Evolutionary conservation across 768 basidiomycete species (phyloP).

Genomic region (Paxillus ammoniavirescens): DNA sequence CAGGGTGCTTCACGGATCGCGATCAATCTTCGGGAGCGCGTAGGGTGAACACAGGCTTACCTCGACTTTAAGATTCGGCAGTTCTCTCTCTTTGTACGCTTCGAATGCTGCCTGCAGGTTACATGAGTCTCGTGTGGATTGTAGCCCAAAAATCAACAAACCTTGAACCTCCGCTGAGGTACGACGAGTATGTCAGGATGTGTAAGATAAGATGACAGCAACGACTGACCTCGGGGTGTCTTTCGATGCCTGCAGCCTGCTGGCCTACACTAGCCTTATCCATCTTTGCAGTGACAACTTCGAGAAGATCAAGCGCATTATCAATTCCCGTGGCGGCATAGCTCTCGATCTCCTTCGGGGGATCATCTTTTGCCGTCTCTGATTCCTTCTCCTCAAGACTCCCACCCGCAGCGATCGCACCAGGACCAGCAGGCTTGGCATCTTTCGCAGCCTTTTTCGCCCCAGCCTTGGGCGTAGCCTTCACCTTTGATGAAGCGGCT

Average conservation of each 20-base stretch:
- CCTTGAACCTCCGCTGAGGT: constrained; percentile 84
- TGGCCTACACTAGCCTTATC: constrained; percentile 90
- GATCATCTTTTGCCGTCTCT: constrained; percentile 25
- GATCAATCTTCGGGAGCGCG: constrained; percentile 9
- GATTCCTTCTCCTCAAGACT: constrained; percentile 32
- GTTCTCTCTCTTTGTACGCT: constrained; percentile 83
- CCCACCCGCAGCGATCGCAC: constrained; percentile 78
- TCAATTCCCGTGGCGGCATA: constrained; percentile 87
- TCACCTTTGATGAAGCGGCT: constrained; percentile 51
- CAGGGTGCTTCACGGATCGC: constrained; percentile 63
- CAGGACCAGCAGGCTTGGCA: constrained; percentile 71
- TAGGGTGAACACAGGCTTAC: constrained; percentile 39
- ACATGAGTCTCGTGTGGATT: constrained; percentile 3
- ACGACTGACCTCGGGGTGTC: constrained; percentile 81
- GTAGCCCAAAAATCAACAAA: constrained; percentile 19
- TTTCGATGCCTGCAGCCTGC: constrained; percentile 83
- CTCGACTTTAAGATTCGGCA: constrained; percentile 75
- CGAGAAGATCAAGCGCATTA: constrained; percentile 84
- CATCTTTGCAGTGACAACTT: constrained; percentile 87
- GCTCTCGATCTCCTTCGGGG: constrained; percentile 54
- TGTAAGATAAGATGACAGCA: not conserved
- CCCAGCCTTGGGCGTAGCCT: constrained; percentile 62
- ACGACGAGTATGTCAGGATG: constrained; percentile 11
- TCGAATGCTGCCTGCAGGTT: constrained; percentile 73
- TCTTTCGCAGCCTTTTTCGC: constrained; percentile 56